Evolutionary conservation across 495 filamentous ascomycete species (phyloP).

Genomic region (Podospora pseudopauciseta): DNA sequence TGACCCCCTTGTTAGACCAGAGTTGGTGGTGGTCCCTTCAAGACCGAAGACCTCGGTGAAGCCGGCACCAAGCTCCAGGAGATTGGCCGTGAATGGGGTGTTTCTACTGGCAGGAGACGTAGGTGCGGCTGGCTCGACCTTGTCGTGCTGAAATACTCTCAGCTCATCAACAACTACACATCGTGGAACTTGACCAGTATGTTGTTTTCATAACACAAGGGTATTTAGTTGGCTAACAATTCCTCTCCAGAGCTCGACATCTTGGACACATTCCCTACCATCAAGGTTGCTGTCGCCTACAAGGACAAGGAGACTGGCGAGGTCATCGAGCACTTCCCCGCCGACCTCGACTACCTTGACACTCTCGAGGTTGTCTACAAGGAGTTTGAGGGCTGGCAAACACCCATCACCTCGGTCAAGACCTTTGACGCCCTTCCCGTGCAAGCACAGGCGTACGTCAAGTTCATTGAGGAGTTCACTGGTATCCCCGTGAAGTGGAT

Average conservation of each 20-base stretch:
- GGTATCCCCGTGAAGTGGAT: constrained; percentile 72
- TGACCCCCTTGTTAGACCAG: constrained; percentile 43
- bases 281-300: constrained; percentile 78
- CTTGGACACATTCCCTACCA: constrained; percentile 74
- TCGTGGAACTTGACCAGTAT: constrained; percentile 72
- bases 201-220: not conserved
- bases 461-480: constrained; percentile 66
- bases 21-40: constrained; percentile 79
- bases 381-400: constrained; percentile 75
- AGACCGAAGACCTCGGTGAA: constrained; percentile 71
- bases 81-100: constrained; percentile 59
- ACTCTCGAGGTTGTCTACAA: constrained; percentile 61
- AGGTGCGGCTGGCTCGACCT: constrained; percentile 91
- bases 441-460: constrained; percentile 70
- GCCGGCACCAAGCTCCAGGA: constrained; percentile 42
- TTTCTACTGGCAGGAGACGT: constrained; percentile 74
- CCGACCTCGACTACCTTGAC: constrained; percentile 34
- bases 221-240: not conserved
- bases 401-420: constrained; percentile 51
- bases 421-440: constrained; percentile 60
- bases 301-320: constrained; percentile 43
- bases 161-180: constrained; percentile 69
- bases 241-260: constrained; percentile 58
- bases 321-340: constrained; percentile 38
- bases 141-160: constrained; percentile 75